Evolutionary conservation across 106 monocot species (phyloP).

Genomic region (Phalaenopsis aphrodite): DNA sequence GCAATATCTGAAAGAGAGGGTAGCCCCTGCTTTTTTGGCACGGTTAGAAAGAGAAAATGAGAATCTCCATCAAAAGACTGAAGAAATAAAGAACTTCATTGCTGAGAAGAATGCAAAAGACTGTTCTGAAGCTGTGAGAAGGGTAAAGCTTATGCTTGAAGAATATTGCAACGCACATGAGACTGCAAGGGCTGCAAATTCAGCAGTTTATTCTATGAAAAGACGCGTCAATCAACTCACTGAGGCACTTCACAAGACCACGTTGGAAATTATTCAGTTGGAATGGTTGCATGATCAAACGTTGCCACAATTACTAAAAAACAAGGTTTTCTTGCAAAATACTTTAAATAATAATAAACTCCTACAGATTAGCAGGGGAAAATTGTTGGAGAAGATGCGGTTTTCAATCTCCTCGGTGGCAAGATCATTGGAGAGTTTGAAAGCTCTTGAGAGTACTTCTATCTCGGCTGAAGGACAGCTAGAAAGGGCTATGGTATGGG

Average conservation of each 20-base stretch:
- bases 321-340: conserved; percentile 41
- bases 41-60: conserved; percentile 50
- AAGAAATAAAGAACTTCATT: conserved; percentile 24
- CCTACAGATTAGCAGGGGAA: conserved; percentile 52
- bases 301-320: conserved; percentile 35
- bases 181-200: conserved; percentile 63
- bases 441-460: conserved; percentile 73
- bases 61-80: conserved; percentile 28
- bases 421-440: conserved; percentile 57
- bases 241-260: conserved; percentile 48
- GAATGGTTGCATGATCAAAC: conserved; percentile 83
- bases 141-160: conserved; percentile 66
- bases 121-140: conserved; percentile 39
- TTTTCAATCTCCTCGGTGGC: conserved; percentile 53
- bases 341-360: conserved; percentile 44
- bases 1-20: conserved; percentile 62
- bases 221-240: conserved; percentile 55
- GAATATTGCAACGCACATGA: conserved; percentile 92
- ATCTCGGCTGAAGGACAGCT: conserved; percentile 73
- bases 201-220: conserved; percentile 66
- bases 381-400: conserved; percentile 70
- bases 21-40: conserved; percentile 51
- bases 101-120: conserved; percentile 36
- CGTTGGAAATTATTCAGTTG: conserved; percentile 65
- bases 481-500: conserved; percentile 99